phyloP scores from a whole-genome alignment of 768 basidiomycete species.

The Dioszegia crocea region DNA sequence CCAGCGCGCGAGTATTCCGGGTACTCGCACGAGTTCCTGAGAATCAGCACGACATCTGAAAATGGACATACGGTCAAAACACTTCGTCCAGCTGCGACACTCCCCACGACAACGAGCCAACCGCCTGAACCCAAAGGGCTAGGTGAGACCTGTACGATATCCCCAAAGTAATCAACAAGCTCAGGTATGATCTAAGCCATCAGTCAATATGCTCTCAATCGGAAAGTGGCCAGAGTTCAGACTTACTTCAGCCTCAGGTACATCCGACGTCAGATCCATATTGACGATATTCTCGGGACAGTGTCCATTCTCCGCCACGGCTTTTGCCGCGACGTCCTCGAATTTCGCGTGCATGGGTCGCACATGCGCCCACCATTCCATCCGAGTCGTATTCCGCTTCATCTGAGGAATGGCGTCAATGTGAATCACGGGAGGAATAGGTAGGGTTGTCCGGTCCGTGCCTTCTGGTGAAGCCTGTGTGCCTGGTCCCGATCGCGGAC shows the following conservation, averaged over 20 bases:
- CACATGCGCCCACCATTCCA: conserved; percentile 14
- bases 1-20: conserved; percentile 29
- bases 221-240: too few species aligned
- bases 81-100: conserved; percentile 8
- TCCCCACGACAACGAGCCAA: conserved; percentile 25
- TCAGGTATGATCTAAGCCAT: conserved; percentile 19
- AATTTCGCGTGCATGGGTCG: neutral
- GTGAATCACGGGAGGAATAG: conserved; percentile 1
- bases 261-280: conserved; percentile 16
- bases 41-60: neutral
- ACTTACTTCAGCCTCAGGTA: conserved; percentile 26
- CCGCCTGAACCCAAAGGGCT: conserved; percentile 15
- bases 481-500: conserved; percentile 7
- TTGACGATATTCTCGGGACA: conserved; percentile 4
- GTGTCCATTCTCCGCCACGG: conserved; percentile 10
- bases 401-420: conserved; percentile 21
- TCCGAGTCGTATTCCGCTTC: neutral
- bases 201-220: neutral
- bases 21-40: conserved; percentile 25
- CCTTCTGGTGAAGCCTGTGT: neutral
- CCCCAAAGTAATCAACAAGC: conserved; percentile 23
- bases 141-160: conserved; percentile 22
- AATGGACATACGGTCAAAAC: conserved; percentile 23
- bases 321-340: neutral
- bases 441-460: neutral